phyloP scores from a whole-genome alignment of 2,329 filamentous ascomycete genomes.

The Fusarium domesticum region DNA sequence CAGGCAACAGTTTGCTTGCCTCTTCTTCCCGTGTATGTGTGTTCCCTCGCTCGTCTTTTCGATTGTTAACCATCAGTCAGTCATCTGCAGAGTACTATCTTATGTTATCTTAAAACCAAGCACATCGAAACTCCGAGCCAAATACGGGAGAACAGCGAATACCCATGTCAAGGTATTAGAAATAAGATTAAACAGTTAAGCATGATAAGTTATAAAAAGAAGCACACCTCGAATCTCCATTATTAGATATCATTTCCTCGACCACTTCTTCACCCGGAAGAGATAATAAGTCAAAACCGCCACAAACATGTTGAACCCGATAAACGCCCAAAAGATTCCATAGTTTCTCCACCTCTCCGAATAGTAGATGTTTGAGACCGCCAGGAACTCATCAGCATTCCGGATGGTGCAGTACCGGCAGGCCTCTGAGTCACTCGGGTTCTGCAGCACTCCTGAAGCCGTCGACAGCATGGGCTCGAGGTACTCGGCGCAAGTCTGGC shows the following conservation, averaged over 20 bases:
- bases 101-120: no score
- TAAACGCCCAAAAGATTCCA: conserved; percentile 65
- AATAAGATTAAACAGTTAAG: no score
- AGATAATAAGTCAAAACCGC: conserved; percentile 62
- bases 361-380: conserved; percentile 46
- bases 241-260: conserved; percentile 4
- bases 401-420: conserved; percentile 67
- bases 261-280: conserved; percentile 50
- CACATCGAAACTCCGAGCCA: no score
- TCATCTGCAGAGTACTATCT: no score
- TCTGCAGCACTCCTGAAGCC: conserved; percentile 58
- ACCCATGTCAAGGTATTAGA: no score
- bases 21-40: no score
- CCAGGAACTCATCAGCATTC: conserved; percentile 60
- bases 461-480: conserved; percentile 52
- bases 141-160: no score
- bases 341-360: conserved; percentile 65
- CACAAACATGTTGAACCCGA: conserved; percentile 59
- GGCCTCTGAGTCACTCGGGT: conserved; percentile 51
- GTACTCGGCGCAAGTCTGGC: conserved; percentile 62
- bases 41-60: no score
- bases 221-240: no score
- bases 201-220: no score
- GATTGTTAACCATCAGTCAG: no score
- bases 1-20: no score